These are phyloP conservation scores for Chalciporus sp. DNA, from an alignment of 1,284 basidiomycete genomes.

Conservation along the genomic window DNA sequence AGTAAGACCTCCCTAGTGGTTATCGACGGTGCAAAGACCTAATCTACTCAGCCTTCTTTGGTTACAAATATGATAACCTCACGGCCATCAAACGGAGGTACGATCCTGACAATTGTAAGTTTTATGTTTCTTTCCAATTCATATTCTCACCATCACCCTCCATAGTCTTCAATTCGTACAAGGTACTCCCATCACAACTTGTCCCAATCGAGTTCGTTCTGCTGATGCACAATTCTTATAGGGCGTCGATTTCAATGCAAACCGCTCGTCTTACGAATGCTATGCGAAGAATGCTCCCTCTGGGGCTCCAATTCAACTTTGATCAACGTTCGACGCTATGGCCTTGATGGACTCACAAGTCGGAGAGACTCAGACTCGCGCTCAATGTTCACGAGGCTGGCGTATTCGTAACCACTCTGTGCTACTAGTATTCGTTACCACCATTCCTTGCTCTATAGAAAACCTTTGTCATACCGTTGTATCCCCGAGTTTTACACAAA, in stretches of 20 bases:
- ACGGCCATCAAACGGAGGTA: constrained; percentile 8
- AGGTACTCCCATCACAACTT: not conserved
- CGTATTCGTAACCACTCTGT: no score
- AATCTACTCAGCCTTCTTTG: constrained; percentile 2
- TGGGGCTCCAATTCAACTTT: not conserved
- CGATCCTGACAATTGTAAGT: constrained; percentile 6
- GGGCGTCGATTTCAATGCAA: constrained; percentile 1
- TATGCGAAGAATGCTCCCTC: not conserved
- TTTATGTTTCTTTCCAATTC: not conserved
- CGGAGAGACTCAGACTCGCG: no score
- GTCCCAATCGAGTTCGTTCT: not conserved
- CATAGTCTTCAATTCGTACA: not conserved
- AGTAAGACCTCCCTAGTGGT: not conserved
- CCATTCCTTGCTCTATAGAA: no score
- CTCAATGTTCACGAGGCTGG: no score
- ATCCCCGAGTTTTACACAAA: no score
- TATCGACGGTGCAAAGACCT: not conserved
- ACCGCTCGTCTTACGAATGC: not conserved
- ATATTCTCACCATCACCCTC: no score
- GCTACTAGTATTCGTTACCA: no score
- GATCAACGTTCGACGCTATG: no score
- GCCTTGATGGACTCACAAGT: no score
- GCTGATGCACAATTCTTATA: not conserved
- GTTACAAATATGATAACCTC: constrained; percentile 5
- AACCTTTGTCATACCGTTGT: no score